These are phyloP conservation scores for Trichoderma polysporum DNA, from an alignment of 2,329 filamentous ascomycete species.

Conservation along the genomic window DNA sequence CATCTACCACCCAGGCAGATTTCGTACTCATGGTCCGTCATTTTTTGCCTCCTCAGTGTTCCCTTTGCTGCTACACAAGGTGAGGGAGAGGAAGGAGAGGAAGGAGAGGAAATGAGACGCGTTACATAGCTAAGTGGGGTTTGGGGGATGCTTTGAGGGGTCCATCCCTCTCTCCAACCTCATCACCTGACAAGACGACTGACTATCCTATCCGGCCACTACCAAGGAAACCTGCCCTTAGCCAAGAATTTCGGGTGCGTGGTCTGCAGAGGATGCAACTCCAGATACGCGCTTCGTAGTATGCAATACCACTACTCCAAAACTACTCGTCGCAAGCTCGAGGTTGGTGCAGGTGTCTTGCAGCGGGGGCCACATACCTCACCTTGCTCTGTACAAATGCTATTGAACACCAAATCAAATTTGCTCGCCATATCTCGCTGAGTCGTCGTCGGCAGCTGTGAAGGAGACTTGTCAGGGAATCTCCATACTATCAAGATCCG, in stretches of 20 bases:
- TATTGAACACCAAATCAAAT: background rate
- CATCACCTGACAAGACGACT: constrained; percentile 10
- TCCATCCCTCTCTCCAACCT: constrained; percentile 2
- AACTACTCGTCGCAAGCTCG: background rate
- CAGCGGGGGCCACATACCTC: background rate
- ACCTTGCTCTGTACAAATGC: background rate
- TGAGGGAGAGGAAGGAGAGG: background rate
- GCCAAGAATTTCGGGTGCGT: background rate
- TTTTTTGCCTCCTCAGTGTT: constrained; percentile 11
- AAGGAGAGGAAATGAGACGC: background rate
- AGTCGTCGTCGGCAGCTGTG: background rate
- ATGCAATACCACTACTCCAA: background rate
- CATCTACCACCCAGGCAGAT: background rate
- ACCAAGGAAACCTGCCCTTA: background rate
- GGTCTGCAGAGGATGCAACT: background rate
- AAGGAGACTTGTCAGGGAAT: background rate
- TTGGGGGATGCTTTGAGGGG: background rate
- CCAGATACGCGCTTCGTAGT: background rate
- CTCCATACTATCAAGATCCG: constrained; percentile 7
- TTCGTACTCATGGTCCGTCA: constrained; percentile 1
- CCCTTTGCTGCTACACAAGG: background rate
- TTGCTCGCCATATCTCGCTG: background rate
- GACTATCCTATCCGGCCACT: background rate
- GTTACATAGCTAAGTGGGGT: background rate
- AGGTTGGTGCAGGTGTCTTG: background rate